These are phyloP conservation scores for Talaromyces sp. DNA, from an alignment of 2,329 filamentous ascomycete genomes.

Conservation along the genomic window DNA sequence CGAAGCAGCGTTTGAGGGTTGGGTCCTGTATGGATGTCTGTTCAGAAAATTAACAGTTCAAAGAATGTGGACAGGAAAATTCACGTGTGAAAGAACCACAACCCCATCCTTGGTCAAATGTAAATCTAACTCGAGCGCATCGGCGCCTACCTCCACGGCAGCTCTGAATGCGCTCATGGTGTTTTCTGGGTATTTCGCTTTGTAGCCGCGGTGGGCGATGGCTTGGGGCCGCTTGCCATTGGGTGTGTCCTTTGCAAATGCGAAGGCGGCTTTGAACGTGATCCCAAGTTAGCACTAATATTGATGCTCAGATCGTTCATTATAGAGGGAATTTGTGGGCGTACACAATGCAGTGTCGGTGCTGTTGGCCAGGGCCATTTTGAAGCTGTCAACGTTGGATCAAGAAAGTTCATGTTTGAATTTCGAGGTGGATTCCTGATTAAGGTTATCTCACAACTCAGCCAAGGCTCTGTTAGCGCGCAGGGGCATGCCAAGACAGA, in stretches of 20 bases:
- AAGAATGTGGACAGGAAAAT: background rate
- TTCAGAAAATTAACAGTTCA: background rate
- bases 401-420: background rate
- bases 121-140: constrained; percentile 87
- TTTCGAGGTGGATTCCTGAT: background rate
- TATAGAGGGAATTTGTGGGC: background rate
- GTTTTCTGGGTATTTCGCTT: constrained; percentile 77
- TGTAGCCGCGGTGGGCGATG: constrained; percentile 51
- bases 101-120: constrained; percentile 78
- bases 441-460: background rate
- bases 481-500: too few relatives aligned
- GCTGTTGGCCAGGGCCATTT: background rate
- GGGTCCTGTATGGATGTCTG: constrained; percentile 57
- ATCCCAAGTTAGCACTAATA: background rate
- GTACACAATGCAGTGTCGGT: background rate
- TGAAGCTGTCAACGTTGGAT: background rate
- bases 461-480: too few relatives aligned
- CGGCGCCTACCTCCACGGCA: constrained; percentile 68
- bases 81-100: constrained; percentile 77
- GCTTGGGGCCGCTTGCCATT: constrained; percentile 29
- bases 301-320: background rate
- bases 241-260: constrained; percentile 17
- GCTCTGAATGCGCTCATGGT: constrained; percentile 73
- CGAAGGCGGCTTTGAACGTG: constrained; percentile 10
- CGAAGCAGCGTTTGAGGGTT: constrained; percentile 76